Conservation (phyloP, 768 basidiomycete genomes). For the Phanerodontia chrysosporium region DNA sequence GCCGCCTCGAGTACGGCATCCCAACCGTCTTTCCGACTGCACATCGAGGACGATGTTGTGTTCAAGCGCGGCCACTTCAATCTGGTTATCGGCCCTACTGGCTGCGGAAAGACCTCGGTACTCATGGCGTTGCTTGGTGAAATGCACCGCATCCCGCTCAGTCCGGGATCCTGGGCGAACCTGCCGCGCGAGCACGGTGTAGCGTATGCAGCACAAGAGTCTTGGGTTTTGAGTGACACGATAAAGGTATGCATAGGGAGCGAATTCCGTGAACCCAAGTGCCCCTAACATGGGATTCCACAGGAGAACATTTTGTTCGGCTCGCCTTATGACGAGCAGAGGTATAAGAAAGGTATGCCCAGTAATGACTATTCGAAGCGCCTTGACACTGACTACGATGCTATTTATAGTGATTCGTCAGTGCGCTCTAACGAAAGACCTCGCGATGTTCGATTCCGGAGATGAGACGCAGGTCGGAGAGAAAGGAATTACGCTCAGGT, state of each 20-base stretch:
- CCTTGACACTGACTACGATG: too few relatives aligned
- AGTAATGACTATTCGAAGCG: too few relatives aligned
- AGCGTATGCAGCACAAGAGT: conserved; percentile 44
- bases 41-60: conserved; percentile 23
- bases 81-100: conserved; percentile 29
- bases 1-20: conserved; percentile 13
- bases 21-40: conserved; percentile 22
- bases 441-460: conserved; percentile 27
- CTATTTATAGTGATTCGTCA: conserved; percentile 33
- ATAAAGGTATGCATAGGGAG: conserved; percentile 28
- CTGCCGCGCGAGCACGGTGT: conserved; percentile 42
- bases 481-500: conserved; percentile 34
- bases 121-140: conserved; percentile 33
- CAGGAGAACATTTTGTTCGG: conserved; percentile 4
- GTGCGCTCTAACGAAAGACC: conserved; percentile 29
- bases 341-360: background rate
- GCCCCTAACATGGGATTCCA: background rate
- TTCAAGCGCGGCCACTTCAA: conserved; percentile 26
- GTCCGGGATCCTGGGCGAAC: conserved; percentile 35
- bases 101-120: conserved; percentile 29
- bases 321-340: background rate
- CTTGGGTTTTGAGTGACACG: conserved; percentile 46
- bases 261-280: too few relatives aligned
- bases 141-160: conserved; percentile 26
- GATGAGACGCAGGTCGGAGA: conserved; percentile 36